These are phyloP conservation scores for Phyllosticta capitalensis DNA, from an alignment of 2,329 filamentous ascomycete species.

Conservation along the genomic window DNA sequence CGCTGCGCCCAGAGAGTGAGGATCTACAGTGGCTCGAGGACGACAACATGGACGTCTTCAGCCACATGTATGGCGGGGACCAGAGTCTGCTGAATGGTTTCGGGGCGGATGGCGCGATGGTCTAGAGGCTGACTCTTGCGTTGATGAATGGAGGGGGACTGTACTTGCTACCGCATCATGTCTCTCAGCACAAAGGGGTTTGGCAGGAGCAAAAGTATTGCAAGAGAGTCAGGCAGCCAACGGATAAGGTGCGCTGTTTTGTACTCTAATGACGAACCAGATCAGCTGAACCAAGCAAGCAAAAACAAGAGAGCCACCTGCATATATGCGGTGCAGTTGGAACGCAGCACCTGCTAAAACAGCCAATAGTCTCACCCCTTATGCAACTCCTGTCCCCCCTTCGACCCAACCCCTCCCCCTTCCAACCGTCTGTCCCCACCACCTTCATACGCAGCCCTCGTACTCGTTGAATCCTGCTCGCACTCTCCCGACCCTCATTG, in stretches of 20 bases:
- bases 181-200: not conserved
- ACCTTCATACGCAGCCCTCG: not conserved
- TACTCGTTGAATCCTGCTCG: not conserved
- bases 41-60: slow-evolving; percentile 49
- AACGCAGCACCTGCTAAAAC: not conserved
- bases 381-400: not conserved
- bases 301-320: not conserved
- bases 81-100: slow-evolving; percentile 12
- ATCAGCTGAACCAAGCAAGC: not conserved
- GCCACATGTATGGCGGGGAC: slow-evolving; percentile 29
- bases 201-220: not conserved
- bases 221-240: not conserved
- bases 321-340: not conserved
- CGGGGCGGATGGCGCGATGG: slow-evolving; percentile 9
- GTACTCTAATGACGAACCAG: not conserved
- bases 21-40: slow-evolving; percentile 56
- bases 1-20: slow-evolving; percentile 46
- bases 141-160: not conserved
- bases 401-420: not conserved
- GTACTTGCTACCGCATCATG: not conserved
- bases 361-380: not conserved
- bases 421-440: not conserved
- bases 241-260: not conserved
- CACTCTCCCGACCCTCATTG: not conserved
- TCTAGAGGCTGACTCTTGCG: not conserved